These are phyloP conservation scores for Apiosordaria backusii DNA, from an alignment of 495 filamentous ascomycete species.

Conservation along the genomic window DNA sequence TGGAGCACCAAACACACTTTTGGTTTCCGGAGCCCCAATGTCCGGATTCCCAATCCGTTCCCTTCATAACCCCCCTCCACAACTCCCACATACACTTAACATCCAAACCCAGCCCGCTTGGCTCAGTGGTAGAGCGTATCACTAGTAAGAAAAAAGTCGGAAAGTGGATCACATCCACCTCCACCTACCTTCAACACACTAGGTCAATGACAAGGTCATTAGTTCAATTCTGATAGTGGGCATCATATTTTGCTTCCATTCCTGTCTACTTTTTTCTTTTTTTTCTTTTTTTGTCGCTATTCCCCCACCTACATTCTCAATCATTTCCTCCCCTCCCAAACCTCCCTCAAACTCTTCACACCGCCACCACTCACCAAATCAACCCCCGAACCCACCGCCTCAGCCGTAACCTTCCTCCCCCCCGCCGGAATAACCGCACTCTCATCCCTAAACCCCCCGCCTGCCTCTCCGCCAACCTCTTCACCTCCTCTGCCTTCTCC, in stretches of 20 bases:
- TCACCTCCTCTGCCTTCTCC: neutral
- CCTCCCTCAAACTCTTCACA: neutral
- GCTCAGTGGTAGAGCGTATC: constrained; percentile 20
- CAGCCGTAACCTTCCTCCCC: neutral
- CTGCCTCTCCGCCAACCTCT: constrained; percentile 13
- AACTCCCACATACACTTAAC: neutral
- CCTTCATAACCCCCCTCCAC: neutral
- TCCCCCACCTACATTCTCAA: neutral
- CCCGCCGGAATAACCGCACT: constrained; percentile 12
- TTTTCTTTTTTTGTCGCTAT: neutral
- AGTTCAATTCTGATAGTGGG: constrained; percentile 20
- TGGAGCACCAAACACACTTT: neutral
- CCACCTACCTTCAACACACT: neutral
- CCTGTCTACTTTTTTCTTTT: neutral
- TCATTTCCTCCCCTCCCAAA: neutral
- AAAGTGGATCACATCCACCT: neutral
- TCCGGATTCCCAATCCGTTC: neutral
- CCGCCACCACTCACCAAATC: neutral
- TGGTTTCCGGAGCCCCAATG: neutral
- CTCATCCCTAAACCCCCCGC: constrained; percentile 14
- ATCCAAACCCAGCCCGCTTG: constrained; percentile 10
- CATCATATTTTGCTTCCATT: neutral
- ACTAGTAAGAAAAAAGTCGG: constrained; percentile 11
- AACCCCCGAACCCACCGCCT: neutral
- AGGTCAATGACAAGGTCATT: constrained; percentile 16